Evolutionary conservation across 345 rosid species (phyloP).

Genomic region (Jatropha curcas): DNA sequence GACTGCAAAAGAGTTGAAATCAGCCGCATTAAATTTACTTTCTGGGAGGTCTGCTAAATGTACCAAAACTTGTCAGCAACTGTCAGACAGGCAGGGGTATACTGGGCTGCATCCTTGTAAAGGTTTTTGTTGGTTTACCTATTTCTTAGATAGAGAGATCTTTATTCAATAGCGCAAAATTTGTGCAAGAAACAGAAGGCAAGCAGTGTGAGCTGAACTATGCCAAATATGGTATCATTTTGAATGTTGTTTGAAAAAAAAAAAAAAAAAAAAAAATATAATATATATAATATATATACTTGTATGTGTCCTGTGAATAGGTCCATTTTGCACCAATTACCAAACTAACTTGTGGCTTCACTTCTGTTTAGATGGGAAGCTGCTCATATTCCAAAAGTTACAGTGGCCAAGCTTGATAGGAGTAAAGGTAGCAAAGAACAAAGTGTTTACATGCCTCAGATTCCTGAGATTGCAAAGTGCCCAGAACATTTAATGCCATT

Average conservation of each 20-base stretch:
- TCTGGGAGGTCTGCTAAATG: too few relatives aligned
- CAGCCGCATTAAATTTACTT: too few relatives aligned
- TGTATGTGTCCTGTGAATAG: too few relatives aligned
- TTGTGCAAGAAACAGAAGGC: neutral
- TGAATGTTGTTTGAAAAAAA: too few relatives aligned
- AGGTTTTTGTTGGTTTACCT: neutral
- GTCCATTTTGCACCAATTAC: too few relatives aligned
- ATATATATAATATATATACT: too few relatives aligned
- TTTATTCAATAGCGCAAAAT: neutral
- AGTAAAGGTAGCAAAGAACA: conserved; percentile 54
- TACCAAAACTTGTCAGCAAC: too few relatives aligned
- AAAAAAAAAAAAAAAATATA: too few relatives aligned
- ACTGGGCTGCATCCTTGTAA: neutral
- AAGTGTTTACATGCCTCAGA: conserved; percentile 82
- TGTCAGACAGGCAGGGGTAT: too few relatives aligned
- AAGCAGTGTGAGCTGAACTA: too few relatives aligned
- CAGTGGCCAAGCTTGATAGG: conserved; percentile 58
- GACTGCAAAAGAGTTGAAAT: too few relatives aligned
- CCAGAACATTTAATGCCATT: conserved; percentile 61
- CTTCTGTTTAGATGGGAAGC: conserved; percentile 87
- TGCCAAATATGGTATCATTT: too few relatives aligned
- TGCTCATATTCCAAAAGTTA: conserved; percentile 67
- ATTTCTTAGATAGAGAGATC: neutral
- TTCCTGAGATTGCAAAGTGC: conserved; percentile 75
- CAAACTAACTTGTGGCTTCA: conserved; percentile 20